phyloP scores from a whole-genome alignment of 2,329 filamentous ascomycete genomes.

The Aspergillus sp. region DNA sequence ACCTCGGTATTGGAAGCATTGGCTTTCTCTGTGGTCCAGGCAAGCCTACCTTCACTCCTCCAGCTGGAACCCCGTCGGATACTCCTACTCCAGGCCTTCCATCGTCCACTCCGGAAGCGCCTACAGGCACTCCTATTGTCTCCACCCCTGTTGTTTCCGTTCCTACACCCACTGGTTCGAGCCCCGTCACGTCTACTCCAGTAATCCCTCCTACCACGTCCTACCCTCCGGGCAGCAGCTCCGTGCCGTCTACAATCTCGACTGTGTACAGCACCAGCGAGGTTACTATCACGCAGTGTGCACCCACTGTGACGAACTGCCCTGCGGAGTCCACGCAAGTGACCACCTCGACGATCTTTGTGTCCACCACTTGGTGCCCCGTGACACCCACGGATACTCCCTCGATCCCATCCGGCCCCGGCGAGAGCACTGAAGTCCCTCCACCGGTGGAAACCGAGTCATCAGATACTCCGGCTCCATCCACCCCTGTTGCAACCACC shows the following conservation, averaged over 20 bases:
- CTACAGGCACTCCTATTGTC: conserved; percentile 15
- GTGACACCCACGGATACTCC: conserved; percentile 28
- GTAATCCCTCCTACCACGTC: neutral
- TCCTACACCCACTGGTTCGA: conserved; percentile 15
- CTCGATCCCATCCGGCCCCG: neutral
- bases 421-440: conserved; percentile 8
- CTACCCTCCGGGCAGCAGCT: conserved; percentile 16
- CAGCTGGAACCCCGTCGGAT: conserved; percentile 1
- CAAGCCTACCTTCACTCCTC: conserved; percentile 12
- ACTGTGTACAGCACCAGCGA: conserved; percentile 39
- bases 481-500: conserved; percentile 7
- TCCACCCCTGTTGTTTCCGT: conserved; percentile 14
- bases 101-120: conserved; percentile 5
- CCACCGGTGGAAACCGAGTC: conserved; percentile 10
- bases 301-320: conserved; percentile 48
- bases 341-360: conserved; percentile 55
- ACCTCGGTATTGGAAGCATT: conserved; percentile 55
- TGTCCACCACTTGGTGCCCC: conserved; percentile 62
- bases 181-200: conserved; percentile 21
- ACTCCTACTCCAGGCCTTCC: neutral
- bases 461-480: conserved; percentile 17
- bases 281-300: conserved; percentile 42
- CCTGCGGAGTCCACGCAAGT: conserved; percentile 51
- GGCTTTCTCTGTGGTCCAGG: conserved; percentile 30
- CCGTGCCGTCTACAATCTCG: conserved; percentile 34